phyloP scores from a whole-genome alignment of 2,329 filamentous ascomycete genomes.

The Colletotrichum sp. region DNA sequence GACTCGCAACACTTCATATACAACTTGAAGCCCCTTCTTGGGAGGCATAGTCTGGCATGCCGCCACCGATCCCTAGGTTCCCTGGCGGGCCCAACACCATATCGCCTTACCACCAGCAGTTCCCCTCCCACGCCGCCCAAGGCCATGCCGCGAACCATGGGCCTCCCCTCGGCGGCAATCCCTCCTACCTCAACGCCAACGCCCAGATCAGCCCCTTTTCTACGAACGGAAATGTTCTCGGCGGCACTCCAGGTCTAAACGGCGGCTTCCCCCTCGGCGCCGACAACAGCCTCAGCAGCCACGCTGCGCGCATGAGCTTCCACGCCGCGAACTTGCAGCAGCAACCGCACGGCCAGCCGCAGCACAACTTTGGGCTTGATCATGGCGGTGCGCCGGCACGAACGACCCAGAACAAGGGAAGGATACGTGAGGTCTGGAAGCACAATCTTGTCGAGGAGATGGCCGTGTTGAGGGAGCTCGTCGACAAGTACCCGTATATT shows the following conservation, averaged over 20 bases:
- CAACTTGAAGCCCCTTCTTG: background rate
- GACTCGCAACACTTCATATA: background rate
- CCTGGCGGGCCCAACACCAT: slow-evolving; percentile 50
- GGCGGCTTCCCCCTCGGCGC: slow-evolving; percentile 63
- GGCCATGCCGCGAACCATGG: slow-evolving; percentile 51
- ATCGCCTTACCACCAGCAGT: slow-evolving; percentile 51
- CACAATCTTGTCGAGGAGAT: slow-evolving; percentile 92
- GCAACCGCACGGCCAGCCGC: slow-evolving; percentile 57
- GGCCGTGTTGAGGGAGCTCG: slow-evolving; percentile 78
- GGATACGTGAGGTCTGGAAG: slow-evolving; percentile 97
- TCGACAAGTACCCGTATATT: slow-evolving; percentile 93
- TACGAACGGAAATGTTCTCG: slow-evolving; percentile 61
- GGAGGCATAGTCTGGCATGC: slow-evolving; percentile 35
- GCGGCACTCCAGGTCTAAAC: slow-evolving; percentile 61
- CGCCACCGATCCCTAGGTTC: slow-evolving; percentile 50
- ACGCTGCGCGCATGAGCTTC: slow-evolving; percentile 88
- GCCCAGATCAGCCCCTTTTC: slow-evolving; percentile 72
- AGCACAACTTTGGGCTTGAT: slow-evolving; percentile 24
- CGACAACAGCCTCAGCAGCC: slow-evolving; percentile 79
- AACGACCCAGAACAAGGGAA: slow-evolving; percentile 71
- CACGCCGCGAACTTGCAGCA: slow-evolving; percentile 67
- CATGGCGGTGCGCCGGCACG: slow-evolving; percentile 41
- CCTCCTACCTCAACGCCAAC: slow-evolving; percentile 74
- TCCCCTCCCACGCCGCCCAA: slow-evolving; percentile 60
- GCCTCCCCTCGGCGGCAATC: slow-evolving; percentile 66